Evolutionary conservation across 306 rosid genomes (phyloP).

Genomic region (Corylus avellana): DNA sequence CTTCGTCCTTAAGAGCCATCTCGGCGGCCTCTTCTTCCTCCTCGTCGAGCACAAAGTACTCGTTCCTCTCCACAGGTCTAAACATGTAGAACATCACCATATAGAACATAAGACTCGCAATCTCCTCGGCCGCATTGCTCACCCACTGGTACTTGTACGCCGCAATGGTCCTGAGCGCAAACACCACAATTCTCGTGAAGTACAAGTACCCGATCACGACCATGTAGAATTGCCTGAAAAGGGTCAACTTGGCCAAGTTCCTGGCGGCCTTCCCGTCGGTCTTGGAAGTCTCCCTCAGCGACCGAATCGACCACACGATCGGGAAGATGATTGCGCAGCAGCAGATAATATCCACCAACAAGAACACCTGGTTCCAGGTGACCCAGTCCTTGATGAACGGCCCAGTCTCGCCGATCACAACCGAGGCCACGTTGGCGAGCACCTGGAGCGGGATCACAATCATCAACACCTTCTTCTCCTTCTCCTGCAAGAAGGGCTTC

Average conservation of each 20-base stretch:
- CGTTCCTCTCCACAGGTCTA: slow-evolving; percentile 87
- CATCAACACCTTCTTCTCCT: slow-evolving; percentile 88
- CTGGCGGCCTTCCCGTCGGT: slow-evolving; percentile 90
- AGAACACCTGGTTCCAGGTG: slow-evolving; percentile 90
- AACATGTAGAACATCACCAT: slow-evolving; percentile 88
- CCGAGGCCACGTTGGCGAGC: slow-evolving; percentile 77
- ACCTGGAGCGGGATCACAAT: slow-evolving; percentile 92
- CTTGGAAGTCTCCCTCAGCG: slow-evolving; percentile 80
- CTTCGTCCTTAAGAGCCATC: slow-evolving; percentile 78
- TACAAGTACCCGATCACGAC: slow-evolving; percentile 89
- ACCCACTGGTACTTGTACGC: slow-evolving; percentile 96
- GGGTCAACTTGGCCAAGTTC: slow-evolving; percentile 79
- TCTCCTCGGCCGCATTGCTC: slow-evolving; percentile 89
- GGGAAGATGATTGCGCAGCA: slow-evolving; percentile 95
- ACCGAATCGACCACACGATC: slow-evolving; percentile 89
- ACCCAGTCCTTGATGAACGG: slow-evolving; percentile 94
- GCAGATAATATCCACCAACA: slow-evolving; percentile 86
- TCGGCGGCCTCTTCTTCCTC: slow-evolving; percentile 97
- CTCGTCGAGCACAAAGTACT: slow-evolving; percentile 83
- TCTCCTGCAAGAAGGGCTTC: slow-evolving; percentile 80
- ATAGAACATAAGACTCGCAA: slow-evolving; percentile 71
- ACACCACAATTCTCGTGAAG: slow-evolving; percentile 79
- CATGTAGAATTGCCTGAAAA: slow-evolving; percentile 84
- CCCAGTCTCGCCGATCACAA: slow-evolving; percentile 90
- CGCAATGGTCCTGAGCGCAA: slow-evolving; percentile 83